phyloP scores from a whole-genome alignment of 2,329 filamentous ascomycete genomes.

The Penicillium hordei region DNA sequence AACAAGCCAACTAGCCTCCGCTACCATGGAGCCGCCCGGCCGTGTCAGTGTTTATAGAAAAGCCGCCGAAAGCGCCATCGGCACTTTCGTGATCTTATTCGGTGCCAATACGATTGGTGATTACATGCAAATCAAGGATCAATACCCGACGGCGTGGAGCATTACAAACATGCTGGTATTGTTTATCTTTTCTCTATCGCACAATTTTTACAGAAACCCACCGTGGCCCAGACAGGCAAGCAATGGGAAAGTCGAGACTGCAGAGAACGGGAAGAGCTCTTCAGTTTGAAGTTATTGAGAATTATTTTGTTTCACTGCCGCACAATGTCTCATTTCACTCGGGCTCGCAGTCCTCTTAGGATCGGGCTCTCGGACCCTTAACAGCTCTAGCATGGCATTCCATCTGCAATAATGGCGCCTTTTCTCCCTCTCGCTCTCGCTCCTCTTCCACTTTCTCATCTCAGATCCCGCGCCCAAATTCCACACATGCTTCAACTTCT shows the following conservation, averaged over 20 bases:
- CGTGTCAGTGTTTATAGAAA: neutral
- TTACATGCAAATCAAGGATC: neutral
- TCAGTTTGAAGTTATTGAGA: neutral
- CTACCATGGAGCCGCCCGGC: neutral
- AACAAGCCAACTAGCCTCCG: neutral
- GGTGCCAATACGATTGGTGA: neutral
- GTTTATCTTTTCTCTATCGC: neutral
- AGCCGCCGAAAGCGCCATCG: neutral
- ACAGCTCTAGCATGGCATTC: neutral
- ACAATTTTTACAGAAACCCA: neutral
- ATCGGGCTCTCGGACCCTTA: neutral
- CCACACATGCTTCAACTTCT: neutral
- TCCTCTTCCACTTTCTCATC: neutral
- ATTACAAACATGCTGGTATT: neutral
- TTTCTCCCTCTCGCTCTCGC: neutral
- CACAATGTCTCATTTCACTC: neutral
- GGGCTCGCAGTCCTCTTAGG: neutral
- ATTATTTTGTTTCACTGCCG: neutral
- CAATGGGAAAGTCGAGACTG: neutral
- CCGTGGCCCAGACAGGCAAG: neutral
- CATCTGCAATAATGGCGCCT: neutral
- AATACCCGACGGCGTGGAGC: neutral
- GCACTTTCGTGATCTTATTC: no score
- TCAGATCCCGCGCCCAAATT: neutral
- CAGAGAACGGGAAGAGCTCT: neutral